Evolutionary conservation across 768 basidiomycete species (phyloP).

Genomic region (Stropharia rugosoannulata): DNA sequence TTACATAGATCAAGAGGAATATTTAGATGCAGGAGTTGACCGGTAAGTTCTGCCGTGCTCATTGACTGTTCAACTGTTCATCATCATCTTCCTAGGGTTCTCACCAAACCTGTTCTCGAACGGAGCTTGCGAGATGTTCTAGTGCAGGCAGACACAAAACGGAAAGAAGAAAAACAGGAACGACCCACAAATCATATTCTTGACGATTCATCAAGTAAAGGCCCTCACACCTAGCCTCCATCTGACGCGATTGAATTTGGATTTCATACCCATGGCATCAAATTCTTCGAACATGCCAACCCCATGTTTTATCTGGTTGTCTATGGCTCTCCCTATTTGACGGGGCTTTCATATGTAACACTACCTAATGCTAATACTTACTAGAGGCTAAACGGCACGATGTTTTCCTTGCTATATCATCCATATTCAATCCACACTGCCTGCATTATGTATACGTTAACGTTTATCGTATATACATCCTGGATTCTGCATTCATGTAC

Average conservation of each 20-base stretch:
- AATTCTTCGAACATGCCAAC: not conserved
- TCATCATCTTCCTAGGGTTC: slow-evolving; percentile 40
- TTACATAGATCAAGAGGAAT: slow-evolving; percentile 68
- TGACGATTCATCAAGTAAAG: not conserved
- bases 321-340: not conserved
- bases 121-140: slow-evolving; percentile 45
- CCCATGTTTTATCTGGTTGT: too few relatives aligned
- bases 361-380: slow-evolving; percentile 7
- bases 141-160: slow-evolving; percentile 44
- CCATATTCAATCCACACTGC: too few relatives aligned
- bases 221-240: not conserved
- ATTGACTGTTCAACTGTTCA: not conserved
- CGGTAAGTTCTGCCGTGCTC: slow-evolving; percentile 42
- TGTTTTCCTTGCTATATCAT: too few relatives aligned
- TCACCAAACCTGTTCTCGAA: slow-evolving; percentile 82
- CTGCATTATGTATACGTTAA: too few relatives aligned
- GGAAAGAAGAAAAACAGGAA: slow-evolving; percentile 26
- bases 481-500: too few relatives aligned
- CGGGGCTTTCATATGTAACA: not conserved
- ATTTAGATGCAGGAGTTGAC: slow-evolving; percentile 73
- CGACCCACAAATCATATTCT: not conserved
- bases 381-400: too few relatives aligned
- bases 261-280: not conserved
- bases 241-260: not conserved
- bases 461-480: too few relatives aligned